Evolutionary conservation across 352 stramenopile species (phyloP).

Genomic region (Phytophthora ramorum): DNA sequence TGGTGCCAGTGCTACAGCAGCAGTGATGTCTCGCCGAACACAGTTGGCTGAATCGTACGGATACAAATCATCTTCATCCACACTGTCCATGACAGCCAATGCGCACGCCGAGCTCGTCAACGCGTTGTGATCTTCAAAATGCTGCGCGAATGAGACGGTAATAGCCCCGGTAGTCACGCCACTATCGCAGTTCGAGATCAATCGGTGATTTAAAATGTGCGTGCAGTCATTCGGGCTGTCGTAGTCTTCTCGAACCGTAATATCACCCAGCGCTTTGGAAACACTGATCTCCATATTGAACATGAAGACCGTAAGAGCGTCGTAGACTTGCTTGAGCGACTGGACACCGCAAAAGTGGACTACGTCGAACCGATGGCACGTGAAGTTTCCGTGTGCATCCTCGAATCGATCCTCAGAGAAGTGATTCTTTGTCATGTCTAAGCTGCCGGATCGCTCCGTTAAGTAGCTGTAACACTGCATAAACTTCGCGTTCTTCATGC

Average conservation of each 20-base stretch:
- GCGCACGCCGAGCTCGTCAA: constrained; percentile 29
- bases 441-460: constrained; percentile 23
- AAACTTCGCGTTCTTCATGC: constrained; percentile 30
- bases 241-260: constrained; percentile 59
- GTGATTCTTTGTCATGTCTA: constrained; percentile 42
- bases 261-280: constrained; percentile 44
- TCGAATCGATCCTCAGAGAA: constrained; percentile 46
- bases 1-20: constrained; percentile 35
- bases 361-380: constrained; percentile 48
- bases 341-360: constrained; percentile 8
- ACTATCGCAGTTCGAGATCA: constrained; percentile 38
- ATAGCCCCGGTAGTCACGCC: constrained; percentile 31
- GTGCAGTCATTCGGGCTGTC: constrained; percentile 36
- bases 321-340: constrained; percentile 45
- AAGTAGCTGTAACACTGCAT: constrained; percentile 32
- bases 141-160: constrained; percentile 10
- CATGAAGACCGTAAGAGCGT: constrained; percentile 42
- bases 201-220: constrained; percentile 48
- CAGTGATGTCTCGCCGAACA: constrained; percentile 49
- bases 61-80: constrained; percentile 54
- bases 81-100: constrained; percentile 45
- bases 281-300: constrained; percentile 59
- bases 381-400: constrained; percentile 36
- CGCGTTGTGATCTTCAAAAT: constrained; percentile 11
- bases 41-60: constrained; percentile 45